Evolutionary conservation across 768 basidiomycete genomes (phyloP), one percentile per base, ranked within the genome.

Genomic region (Tubosaeta sp.): DNA sequence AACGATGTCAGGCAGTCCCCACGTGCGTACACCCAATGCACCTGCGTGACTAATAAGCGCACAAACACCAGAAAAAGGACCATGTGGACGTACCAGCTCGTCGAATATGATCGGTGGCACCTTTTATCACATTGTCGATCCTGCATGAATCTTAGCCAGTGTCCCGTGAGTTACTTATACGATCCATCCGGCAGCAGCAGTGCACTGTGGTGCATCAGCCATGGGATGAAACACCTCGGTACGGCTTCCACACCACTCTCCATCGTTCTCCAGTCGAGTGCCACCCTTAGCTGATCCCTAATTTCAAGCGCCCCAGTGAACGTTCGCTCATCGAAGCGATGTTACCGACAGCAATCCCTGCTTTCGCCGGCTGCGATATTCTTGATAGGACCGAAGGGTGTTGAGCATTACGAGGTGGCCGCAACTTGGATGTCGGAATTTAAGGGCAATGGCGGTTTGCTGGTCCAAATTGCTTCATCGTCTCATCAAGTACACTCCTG

Each of bases 141-240:
- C 80, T 0, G 95, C 95, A 62, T 98, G 93, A 19, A 99, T 88
- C 66, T 94, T 95, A 50, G 97, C 77, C 21, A 87, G 40, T 79
- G 81, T 2, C 88, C 88, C 74, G 90, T 80, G 3, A 81, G 75
- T 64, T 82, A 89, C 65, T 85, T 95, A 74, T 97, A 99, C 29
- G 81, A 79, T 43, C 90, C 90, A 69, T 96, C 90, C 4, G 87
- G 81, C 58, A 88, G 86, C 49, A 94, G 63, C 51, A 92, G 73
- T 29, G 96, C 96, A 3, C 86, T 82, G 60, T 96, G 91, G 58
- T 86, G 83, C 44, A 84, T 82, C 31, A 95, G 67, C 0, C 96
- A 95, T 48, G 79, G 74, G 6, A 86, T 76, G 42, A 97, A 71
- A 60, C 25, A 27, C 25, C 25, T 27, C 25, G 8, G 8, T 27